Conservation (phyloP, 768 basidiomycete species). For the Mycena rosella region DNA sequence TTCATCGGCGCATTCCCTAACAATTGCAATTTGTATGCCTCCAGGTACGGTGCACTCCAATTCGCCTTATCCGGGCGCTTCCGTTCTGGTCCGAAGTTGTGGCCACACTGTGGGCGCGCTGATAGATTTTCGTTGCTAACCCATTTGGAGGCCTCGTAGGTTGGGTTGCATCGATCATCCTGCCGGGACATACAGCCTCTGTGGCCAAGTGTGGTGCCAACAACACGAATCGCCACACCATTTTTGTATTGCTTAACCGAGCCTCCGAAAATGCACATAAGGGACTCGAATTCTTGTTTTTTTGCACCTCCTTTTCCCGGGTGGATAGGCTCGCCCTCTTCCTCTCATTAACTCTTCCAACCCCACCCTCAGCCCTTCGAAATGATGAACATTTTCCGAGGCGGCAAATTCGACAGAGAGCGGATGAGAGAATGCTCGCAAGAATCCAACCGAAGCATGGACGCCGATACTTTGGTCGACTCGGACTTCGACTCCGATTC, state of each 20-base stretch:
- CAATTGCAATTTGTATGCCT: no score
- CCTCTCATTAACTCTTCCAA: no score
- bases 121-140: not conserved
- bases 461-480: no score
- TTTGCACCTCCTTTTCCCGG: not conserved
- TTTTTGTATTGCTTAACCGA: not conserved
- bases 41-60: no score
- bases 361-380: no score
- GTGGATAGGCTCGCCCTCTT: not conserved
- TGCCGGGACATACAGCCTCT: not conserved
- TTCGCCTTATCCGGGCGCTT: no score
- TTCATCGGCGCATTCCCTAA: no score
- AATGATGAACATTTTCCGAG: no score
- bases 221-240: not conserved
- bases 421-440: no score
- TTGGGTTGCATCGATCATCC: not conserved
- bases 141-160: not conserved
- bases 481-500: no score
- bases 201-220: not conserved
- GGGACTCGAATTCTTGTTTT: not conserved
- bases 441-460: no score
- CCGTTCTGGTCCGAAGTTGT: not conserved
- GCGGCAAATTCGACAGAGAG: no score
- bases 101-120: not conserved
- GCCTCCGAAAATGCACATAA: not conserved